Conservation (phyloP, 176 grass and related monocot species). For the Miscanthus lutarioriparius region DNA sequence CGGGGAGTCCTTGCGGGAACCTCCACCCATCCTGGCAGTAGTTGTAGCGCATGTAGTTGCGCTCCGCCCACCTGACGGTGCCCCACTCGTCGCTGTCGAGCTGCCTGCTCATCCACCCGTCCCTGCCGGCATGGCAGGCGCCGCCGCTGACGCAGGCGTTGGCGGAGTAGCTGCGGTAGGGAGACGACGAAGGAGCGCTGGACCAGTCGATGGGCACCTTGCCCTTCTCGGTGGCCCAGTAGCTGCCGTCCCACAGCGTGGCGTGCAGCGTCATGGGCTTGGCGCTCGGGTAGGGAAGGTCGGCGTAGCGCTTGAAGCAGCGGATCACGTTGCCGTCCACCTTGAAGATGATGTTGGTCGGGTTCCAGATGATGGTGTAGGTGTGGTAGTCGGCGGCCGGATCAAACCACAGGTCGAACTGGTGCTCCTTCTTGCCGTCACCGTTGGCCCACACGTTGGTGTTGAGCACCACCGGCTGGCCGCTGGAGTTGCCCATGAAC, state of each 20-base stretch:
- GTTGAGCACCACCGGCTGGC: not conserved
- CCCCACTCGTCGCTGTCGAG: constrained; percentile 5
- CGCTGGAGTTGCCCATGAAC: not conserved
- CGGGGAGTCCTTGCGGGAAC: constrained; percentile 48
- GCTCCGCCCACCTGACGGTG: constrained; percentile 42
- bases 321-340: constrained; percentile 41
- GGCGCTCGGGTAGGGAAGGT: constrained; percentile 44
- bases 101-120: constrained; percentile 31
- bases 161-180: constrained; percentile 46
- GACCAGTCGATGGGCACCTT: constrained; percentile 62
- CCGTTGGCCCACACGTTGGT: constrained; percentile 24
- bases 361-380: constrained; percentile 60
- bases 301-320: constrained; percentile 67
- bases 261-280: constrained; percentile 73
- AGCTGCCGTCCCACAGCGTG: constrained; percentile 80
- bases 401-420: constrained; percentile 68
- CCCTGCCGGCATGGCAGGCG: constrained; percentile 11
- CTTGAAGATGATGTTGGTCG: constrained; percentile 49
- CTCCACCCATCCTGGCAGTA: constrained; percentile 48
- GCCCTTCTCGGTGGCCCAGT: constrained; percentile 78
- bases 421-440: constrained; percentile 28
- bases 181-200: constrained; percentile 54
- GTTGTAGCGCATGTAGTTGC: constrained; percentile 42
- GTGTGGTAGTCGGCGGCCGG: constrained; percentile 53
- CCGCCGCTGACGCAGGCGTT: constrained; percentile 49